Percentiles rank a stretch among this genome's conserved stretches.
Evolutionary conservation across 1,139 yeast genomes (phyloP).

Genomic region (Debaryomyces subglobosus): DNA sequence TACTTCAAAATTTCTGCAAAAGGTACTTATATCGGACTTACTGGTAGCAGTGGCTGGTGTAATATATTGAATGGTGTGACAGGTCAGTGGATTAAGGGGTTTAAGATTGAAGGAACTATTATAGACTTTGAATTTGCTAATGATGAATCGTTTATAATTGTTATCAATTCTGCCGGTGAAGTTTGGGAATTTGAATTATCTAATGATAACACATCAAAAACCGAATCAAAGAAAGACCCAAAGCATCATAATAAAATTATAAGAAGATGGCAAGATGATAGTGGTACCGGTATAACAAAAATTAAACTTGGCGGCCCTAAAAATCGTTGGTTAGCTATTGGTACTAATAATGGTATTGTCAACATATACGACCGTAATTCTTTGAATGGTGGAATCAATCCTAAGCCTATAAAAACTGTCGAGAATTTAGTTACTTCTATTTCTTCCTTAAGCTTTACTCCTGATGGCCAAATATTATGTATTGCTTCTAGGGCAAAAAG

Average conservation of each 20-base stretch:
- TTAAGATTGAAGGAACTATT: conserved; percentile 82
- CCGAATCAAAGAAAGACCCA: conserved; percentile 3
- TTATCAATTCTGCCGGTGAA: conserved; percentile 80
- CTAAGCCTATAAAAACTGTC: conserved; percentile 58
- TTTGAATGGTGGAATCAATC: conserved; percentile 24
- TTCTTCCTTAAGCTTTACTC: conserved; percentile 71
- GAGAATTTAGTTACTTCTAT: conserved; percentile 85
- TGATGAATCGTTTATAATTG: conserved; percentile 58
- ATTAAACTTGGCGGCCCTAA: conserved; percentile 78
- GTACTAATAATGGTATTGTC: conserved; percentile 87
- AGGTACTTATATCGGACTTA: conserved; percentile 73
- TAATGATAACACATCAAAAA: conserved; percentile 14
- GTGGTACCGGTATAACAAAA: conserved; percentile 82
- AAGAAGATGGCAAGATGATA: conserved; percentile 82
- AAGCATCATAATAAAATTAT: conserved; percentile 40
- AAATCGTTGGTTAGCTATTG: conserved; percentile 86
- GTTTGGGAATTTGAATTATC: conserved; percentile 82
- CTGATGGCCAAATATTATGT: conserved; percentile 88
- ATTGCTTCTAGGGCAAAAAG: conserved; percentile 84
- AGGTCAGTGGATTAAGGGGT: conserved; percentile 85
- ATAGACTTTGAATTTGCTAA: conserved; percentile 76
- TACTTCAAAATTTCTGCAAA: conserved; percentile 70
- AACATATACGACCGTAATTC: conserved; percentile 72
- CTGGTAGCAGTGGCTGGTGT: conserved; percentile 90
- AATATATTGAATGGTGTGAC: conserved; percentile 74